Conservation (phyloP, 768 basidiomycete species). For the Strobilomyces echinocephalus region DNA sequence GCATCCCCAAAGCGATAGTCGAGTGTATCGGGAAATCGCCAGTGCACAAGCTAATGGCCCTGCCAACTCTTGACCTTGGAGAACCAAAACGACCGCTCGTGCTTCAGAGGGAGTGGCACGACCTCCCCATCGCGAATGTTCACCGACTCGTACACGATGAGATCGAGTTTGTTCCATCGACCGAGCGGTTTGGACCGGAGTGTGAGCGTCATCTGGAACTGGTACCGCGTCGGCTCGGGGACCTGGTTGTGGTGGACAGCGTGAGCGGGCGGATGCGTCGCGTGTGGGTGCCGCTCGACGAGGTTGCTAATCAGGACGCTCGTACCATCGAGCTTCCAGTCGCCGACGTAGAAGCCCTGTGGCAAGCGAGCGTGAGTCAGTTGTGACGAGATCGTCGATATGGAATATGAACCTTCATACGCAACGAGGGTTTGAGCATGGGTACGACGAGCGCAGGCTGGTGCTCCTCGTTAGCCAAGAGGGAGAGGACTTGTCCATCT, state of each 20-base stretch:
- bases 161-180: slow-evolving; percentile 77
- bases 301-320: slow-evolving; percentile 61
- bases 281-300: slow-evolving; percentile 37
- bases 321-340: slow-evolving; percentile 64
- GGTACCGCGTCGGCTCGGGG: slow-evolving; percentile 42
- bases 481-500: slow-evolving; percentile 79
- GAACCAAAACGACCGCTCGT: slow-evolving; percentile 92
- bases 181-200: slow-evolving; percentile 73
- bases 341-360: slow-evolving; percentile 69
- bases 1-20: not conserved
- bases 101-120: slow-evolving; percentile 64
- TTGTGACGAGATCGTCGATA: not conserved
- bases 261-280: not conserved
- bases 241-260: slow-evolving; percentile 6
- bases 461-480: slow-evolving; percentile 76
- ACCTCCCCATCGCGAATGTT: slow-evolving; percentile 72
- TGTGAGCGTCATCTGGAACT: slow-evolving; percentile 68
- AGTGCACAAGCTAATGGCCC: slow-evolving; percentile 13
- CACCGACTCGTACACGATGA: slow-evolving; percentile 69
- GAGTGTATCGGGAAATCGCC: not conserved
- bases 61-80: slow-evolving; percentile 78
- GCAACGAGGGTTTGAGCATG: slow-evolving; percentile 66
- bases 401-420: slow-evolving; percentile 57
- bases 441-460: slow-evolving; percentile 70
- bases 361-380: not conserved